phyloP scores from a whole-genome alignment of 129 eudicot species.

The Tanacetum coccineum region DNA sequence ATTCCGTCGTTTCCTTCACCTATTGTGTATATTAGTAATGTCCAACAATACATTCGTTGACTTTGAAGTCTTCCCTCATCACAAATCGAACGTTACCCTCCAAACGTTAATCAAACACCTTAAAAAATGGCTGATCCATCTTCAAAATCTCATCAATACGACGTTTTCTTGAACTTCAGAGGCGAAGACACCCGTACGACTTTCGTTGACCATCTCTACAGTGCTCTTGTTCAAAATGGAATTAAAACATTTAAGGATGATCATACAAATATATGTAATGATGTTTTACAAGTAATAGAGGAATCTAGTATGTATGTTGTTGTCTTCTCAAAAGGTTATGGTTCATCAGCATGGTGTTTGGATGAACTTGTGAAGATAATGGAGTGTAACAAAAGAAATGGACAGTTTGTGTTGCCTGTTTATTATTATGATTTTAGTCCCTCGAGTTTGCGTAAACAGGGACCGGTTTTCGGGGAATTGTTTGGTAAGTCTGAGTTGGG shows the following conservation, averaged over 20 bases:
- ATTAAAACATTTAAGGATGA: constrained; percentile 1
- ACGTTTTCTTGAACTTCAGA: constrained; percentile 1
- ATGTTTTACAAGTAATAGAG: neutral
- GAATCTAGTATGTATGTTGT: neutral
- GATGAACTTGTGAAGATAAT: constrained; percentile 17
- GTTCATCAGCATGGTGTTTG: constrained; percentile 8
- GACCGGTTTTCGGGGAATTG: neutral
- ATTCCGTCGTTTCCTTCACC: too few relatives aligned
- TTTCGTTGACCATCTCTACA: constrained; percentile 2
- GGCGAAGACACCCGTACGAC: neutral
- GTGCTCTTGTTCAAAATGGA: neutral
- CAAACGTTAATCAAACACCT: neutral
- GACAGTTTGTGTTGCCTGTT: neutral
- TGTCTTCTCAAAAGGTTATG: constrained; percentile 18
- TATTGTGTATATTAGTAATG: neutral
- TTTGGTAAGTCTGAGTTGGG: neutral
- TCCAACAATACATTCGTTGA: too few relatives aligned
- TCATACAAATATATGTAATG: neutral
- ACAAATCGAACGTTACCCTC: neutral
- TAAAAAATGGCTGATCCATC: constrained; percentile 4
- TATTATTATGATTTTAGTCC: constrained; percentile 23
- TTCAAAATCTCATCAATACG: neutral
- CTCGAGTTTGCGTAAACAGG: constrained; percentile 20
- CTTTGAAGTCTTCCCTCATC: neutral
- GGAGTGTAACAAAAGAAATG: constrained; percentile 5